Conservation (phyloP, 495 filamentous ascomycete genomes). For the Polyplosphaeria fusca region DNA sequence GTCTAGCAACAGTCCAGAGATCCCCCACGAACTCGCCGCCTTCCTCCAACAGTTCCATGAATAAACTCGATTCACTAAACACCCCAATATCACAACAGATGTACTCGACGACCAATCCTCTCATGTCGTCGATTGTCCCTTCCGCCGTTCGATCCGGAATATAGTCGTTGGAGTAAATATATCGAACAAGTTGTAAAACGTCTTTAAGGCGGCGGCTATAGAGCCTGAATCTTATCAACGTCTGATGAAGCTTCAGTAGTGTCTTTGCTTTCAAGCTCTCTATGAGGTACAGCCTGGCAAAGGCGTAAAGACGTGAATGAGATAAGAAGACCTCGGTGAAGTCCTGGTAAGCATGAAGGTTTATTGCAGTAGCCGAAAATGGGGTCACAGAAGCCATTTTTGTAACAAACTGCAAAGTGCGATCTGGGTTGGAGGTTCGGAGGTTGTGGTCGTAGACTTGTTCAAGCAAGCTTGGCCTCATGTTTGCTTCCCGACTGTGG, state of each 20-base stretch:
- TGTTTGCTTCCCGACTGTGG: not conserved
- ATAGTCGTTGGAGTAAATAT: slow-evolving; percentile 18
- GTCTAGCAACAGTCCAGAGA: slow-evolving; percentile 9
- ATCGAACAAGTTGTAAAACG: slow-evolving; percentile 30
- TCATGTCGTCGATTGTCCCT: slow-evolving; percentile 5
- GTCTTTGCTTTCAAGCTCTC: slow-evolving; percentile 25
- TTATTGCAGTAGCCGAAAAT: not conserved
- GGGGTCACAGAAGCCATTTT: not conserved
- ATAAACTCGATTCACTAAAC: slow-evolving; percentile 5
- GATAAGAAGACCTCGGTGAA: slow-evolving; percentile 31
- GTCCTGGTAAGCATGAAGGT: slow-evolving; percentile 7
- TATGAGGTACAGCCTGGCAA: slow-evolving; percentile 22
- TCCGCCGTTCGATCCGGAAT: slow-evolving; percentile 4
- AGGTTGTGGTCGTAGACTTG: slow-evolving; percentile 1
- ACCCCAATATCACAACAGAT: slow-evolving; percentile 17
- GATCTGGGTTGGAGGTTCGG: not conserved
- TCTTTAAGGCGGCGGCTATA: slow-evolving; percentile 20
- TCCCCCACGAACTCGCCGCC: slow-evolving; percentile 24
- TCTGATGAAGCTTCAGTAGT: slow-evolving; percentile 35
- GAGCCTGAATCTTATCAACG: slow-evolving; percentile 28
- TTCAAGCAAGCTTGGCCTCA: not conserved
- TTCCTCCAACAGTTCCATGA: slow-evolving; percentile 14
- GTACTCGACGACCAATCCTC: slow-evolving; percentile 16
- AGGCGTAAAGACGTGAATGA: slow-evolving; percentile 34
- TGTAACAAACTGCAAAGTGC: too few relatives aligned